Percentiles rank a stretch among this genome's conserved stretches.
These are phyloP conservation scores for Mucor piriformis DNA, from an alignment of 371 early-diverging fungal species.

Conservation along the genomic window DNA sequence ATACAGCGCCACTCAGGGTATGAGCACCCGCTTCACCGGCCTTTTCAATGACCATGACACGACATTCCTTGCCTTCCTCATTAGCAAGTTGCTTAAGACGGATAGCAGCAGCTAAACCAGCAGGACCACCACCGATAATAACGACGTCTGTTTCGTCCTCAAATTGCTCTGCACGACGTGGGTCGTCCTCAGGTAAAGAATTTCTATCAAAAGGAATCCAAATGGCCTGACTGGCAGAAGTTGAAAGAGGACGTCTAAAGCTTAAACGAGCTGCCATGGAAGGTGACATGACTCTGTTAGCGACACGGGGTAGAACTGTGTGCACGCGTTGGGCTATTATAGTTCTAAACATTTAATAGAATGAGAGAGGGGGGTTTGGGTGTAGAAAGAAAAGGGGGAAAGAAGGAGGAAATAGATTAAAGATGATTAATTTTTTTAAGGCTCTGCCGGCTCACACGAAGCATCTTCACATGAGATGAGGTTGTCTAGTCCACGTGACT, in stretches of 20 bases:
- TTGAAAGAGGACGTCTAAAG: constrained; percentile 31
- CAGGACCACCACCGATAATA: constrained; percentile 96
- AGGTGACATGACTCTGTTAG: constrained; percentile 14
- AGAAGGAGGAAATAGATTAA: neutral
- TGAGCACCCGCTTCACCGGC: constrained; percentile 95
- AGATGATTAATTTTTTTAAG: constrained; percentile 5
- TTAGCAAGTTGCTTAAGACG: constrained; percentile 89
- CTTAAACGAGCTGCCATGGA: constrained; percentile 29
- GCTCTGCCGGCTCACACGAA: neutral
- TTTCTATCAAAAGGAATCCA: constrained; percentile 45
- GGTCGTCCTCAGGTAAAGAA: constrained; percentile 45
- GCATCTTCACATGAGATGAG: constrained; percentile 16
- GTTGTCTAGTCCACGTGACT: constrained; percentile 14
- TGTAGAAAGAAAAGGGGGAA: constrained; percentile 5
- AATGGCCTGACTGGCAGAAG: constrained; percentile 28
- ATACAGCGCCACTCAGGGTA: constrained; percentile 93
- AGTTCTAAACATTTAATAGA: constrained; percentile 14
- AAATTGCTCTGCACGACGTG: constrained; percentile 58
- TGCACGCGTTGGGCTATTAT: constrained; percentile 17
- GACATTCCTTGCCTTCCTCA: constrained; percentile 82
- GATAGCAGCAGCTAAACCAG: constrained; percentile 95
- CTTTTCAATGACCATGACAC: constrained; percentile 95
- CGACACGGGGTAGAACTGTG: constrained; percentile 18
- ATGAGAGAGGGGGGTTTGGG: constrained; percentile 26
- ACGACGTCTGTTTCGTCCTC: constrained; percentile 94